Base-by-base conservation (phyloP, 2,329 filamentous ascomycete genomes). In the Fonsecaea multimorphosa region DNA sequence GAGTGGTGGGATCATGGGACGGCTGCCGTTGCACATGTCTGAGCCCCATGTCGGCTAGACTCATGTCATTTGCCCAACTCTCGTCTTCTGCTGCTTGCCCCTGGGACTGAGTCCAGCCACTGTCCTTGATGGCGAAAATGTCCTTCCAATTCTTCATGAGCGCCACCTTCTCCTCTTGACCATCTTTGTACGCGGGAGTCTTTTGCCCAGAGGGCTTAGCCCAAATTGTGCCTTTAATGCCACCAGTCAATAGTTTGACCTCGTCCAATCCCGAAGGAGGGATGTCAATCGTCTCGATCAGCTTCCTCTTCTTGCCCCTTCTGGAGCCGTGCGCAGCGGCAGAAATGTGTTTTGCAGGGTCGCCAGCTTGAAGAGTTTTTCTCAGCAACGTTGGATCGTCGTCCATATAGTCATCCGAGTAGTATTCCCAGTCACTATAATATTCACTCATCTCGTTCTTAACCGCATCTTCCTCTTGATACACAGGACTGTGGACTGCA, bases 81-180 rank as follows among this genome's bases (percentile, higher is more conserved):
- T 72, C 71, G 46, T 72, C 71, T 22, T 67, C 61, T 14, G 60
- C 51, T 1, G 34, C 16, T 9, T 57, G n/a, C 11, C 19, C 46
- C 27, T 38, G 27, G 27, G 55, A 44, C 31, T 59, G 57, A 58
- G 55, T 38, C 61, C 69, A 72, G 19, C 68, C 68, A 31, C 59
- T 64, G 27, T 66, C 58, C 29, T 54, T 67, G 51, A 63, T 66
- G 2, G 65, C 65, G 44, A 82, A 82, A 2, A 80, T 70, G 63
- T 82, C 78, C 22, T 79, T 75, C 80, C 81, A 82, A 69, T 82
- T 78, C 67, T 79, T 77, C 55, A 82, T 72, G 19, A 83, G 66
- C 1, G 81, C 75, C 0, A 83, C 79, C 58, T 77, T 77, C 24
- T 80, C 76, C 3, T 77, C 78, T 2, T 77, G 71, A 3, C 79